Evolutionary conservation across 2,329 filamentous ascomycete genomes (phyloP), one percentile per base, ranked within the genome.

Genomic region (Anthostomella pinea): DNA sequence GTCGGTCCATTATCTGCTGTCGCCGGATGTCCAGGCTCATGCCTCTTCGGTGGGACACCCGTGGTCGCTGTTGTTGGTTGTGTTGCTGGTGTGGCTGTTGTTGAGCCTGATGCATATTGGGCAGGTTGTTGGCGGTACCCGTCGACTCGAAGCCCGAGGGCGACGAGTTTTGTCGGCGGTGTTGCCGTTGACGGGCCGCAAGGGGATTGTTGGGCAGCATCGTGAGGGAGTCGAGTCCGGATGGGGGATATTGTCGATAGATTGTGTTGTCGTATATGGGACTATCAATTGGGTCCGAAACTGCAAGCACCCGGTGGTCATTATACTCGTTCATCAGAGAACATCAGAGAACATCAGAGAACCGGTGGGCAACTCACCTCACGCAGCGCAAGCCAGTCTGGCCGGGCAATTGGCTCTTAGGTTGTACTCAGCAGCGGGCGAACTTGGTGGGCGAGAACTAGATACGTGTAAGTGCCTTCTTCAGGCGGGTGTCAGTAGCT

Each of bases 161-260:
- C 59, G 86, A 91, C 58, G 89, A 95, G 59, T 87, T 83, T 72
- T 95, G 88, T 69, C 89, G 85, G 65, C 87, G 79, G 70, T 95
- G 88, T 67, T 80, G 76, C 69, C 79, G 79, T 64, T 82, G 79
- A 65, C 81, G 81, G 66, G 77, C 76, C 63, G 87, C 82, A 72
- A 87, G 79, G 59, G 77, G 73, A 63, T 79, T 73, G 72, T 83
- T 81, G 69, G 85, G 85, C 81, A 89, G 82, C 86, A 90, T 90
- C 68, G 73, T 77, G 70, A 75, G 80, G 75, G 78, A 79, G 72
- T 75, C 48, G 68, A 85, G 80, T 84, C 79, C 81, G 81, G 81
- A 79, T 65, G 49, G 56, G 45, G 54, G 57, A 66, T 66, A 40
- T 70, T 67, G 70, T 68, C 62, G 72, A 73, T 76, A 70, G 66